A percentile compares a stretch with the other conserved stretches of the same genome.
Conservation (phyloP, 768 basidiomycete species). For the Calocybe indica region DNA sequence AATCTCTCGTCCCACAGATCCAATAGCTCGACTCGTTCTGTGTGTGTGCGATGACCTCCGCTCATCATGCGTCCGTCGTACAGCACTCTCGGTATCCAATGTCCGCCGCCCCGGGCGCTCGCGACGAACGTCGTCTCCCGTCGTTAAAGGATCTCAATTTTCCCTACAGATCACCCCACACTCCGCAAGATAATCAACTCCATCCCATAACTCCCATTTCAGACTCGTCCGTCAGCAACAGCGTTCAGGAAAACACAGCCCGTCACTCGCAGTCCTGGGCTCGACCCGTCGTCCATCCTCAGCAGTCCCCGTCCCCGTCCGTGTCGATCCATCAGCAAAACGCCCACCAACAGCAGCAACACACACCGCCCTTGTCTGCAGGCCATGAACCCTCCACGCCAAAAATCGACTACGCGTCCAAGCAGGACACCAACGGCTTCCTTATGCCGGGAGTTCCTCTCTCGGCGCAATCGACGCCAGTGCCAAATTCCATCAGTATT, state of each 20-base stretch:
- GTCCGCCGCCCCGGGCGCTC: slow-evolving; percentile 28
- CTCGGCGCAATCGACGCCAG: slow-evolving; percentile 35
- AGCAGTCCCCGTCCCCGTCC: slow-evolving; percentile 16
- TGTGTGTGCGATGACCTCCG: slow-evolving; percentile 27
- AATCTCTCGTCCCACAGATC: slow-evolving; percentile 29
- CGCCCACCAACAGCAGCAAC: slow-evolving; percentile 38
- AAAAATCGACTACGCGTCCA: slow-evolving; percentile 37
- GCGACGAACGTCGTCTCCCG: slow-evolving; percentile 53
- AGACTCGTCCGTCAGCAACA: slow-evolving; percentile 18
- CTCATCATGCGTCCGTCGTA: slow-evolving; percentile 33
- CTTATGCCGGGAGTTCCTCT: slow-evolving; percentile 39
- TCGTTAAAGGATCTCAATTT: slow-evolving; percentile 75
- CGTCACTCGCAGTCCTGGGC: slow-evolving; percentile 32
- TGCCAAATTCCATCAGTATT: slow-evolving; percentile 30
- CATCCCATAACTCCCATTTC: slow-evolving; percentile 11
- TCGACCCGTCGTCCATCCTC: slow-evolving; percentile 13
- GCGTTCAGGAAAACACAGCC: slow-evolving; percentile 18
- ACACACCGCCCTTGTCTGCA: slow-evolving; percentile 41
- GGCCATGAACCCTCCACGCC: slow-evolving; percentile 29
- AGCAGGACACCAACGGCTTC: slow-evolving; percentile 46
- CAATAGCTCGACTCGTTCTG: slow-evolving; percentile 4
- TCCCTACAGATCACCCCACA: slow-evolving; percentile 28
- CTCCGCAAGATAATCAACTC: slow-evolving; percentile 23
- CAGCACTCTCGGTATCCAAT: slow-evolving; percentile 32
- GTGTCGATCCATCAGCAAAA: slow-evolving; percentile 28